Conservation (phyloP, 2,329 filamentous ascomycete genomes). For the Ceratocystis diversiconidia region DNA sequence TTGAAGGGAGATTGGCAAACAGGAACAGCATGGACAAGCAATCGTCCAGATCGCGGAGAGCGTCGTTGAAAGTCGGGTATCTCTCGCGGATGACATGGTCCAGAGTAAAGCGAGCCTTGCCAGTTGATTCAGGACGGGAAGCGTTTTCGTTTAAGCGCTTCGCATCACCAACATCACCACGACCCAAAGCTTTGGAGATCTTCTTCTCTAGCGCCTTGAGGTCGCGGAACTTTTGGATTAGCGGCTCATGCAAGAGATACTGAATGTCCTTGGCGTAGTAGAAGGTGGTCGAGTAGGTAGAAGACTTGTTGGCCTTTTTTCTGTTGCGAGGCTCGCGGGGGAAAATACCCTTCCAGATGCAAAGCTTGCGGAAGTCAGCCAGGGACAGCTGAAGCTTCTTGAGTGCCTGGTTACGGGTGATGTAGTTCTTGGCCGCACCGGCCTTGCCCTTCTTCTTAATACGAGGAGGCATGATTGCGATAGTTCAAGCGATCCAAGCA, state of each 20-base stretch:
- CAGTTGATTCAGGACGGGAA: slow-evolving; percentile 73
- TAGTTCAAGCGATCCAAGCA: background rate
- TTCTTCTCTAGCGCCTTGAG: slow-evolving; percentile 97
- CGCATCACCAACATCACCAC: slow-evolving; percentile 82
- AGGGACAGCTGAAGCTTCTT: slow-evolving; percentile 96
- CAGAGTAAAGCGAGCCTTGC: slow-evolving; percentile 76
- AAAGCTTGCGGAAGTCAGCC: slow-evolving; percentile 92
- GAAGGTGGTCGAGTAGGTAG: slow-evolving; percentile 84
- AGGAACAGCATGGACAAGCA: slow-evolving; percentile 93
- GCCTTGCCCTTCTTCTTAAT: slow-evolving; percentile 85
- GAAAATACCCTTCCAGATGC: slow-evolving; percentile 99
- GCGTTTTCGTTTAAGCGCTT: slow-evolving; percentile 77
- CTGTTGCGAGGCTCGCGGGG: slow-evolving; percentile 91
- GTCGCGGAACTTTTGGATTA: slow-evolving; percentile 88
- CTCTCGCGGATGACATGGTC: slow-evolving; percentile 97
- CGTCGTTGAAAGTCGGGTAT: slow-evolving; percentile 93
- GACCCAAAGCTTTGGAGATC: slow-evolving; percentile 80
- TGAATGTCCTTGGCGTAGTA: slow-evolving; percentile 91
- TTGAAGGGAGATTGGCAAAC: slow-evolving; percentile 90
- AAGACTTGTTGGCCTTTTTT: slow-evolving; percentile 89
- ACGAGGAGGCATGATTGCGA: slow-evolving; percentile 45
- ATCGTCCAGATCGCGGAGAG: slow-evolving; percentile 87
- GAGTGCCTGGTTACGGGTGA: slow-evolving; percentile 91
- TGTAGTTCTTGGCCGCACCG: slow-evolving; percentile 94
- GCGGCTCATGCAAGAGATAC: slow-evolving; percentile 90